Percentiles rank a stretch among this genome's conserved stretches.
phyloP scores from a whole-genome alignment of 345 rosid species.

The Physaria fendleri region DNA sequence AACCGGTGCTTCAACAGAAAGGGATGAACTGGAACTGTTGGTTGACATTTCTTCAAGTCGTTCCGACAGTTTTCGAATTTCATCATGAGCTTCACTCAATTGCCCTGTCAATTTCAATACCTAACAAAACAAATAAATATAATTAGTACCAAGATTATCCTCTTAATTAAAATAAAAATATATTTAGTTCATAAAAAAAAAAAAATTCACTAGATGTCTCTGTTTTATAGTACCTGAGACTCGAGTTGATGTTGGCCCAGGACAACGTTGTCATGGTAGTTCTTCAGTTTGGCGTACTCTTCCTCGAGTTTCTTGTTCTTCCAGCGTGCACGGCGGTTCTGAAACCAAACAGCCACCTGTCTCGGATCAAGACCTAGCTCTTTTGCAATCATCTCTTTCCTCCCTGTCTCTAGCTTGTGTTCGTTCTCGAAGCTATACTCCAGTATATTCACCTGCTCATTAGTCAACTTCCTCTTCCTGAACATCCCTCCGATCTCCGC shows the following conservation, averaged over 20 bases:
- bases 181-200: not conserved
- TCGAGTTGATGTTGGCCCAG: constrained; percentile 65
- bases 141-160: not conserved
- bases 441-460: constrained; percentile 56
- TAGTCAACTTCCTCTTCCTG: constrained; percentile 71
- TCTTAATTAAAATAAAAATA: not conserved
- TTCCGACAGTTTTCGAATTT: constrained; percentile 42
- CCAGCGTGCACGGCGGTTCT: constrained; percentile 88
- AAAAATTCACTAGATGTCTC: not conserved
- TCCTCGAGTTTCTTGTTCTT: constrained; percentile 92
- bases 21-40: constrained; percentile 46
- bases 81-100: constrained; percentile 42
- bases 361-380: constrained; percentile 88
- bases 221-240: constrained; percentile 46
- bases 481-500: constrained; percentile 13
- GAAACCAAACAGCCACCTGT: constrained; percentile 98
- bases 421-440: constrained; percentile 65
- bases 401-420: constrained; percentile 77
- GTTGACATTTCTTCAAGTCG: constrained; percentile 37
- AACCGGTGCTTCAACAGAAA: constrained; percentile 44
- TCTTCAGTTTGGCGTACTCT: constrained; percentile 51
- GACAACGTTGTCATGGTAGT: constrained; percentile 37
- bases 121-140: constrained; percentile 13
- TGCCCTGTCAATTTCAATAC: constrained; percentile 50
- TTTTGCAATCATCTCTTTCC: constrained; percentile 66